Conservation (phyloP, 257 asterid species). For the Jacaranda copaia region DNA sequence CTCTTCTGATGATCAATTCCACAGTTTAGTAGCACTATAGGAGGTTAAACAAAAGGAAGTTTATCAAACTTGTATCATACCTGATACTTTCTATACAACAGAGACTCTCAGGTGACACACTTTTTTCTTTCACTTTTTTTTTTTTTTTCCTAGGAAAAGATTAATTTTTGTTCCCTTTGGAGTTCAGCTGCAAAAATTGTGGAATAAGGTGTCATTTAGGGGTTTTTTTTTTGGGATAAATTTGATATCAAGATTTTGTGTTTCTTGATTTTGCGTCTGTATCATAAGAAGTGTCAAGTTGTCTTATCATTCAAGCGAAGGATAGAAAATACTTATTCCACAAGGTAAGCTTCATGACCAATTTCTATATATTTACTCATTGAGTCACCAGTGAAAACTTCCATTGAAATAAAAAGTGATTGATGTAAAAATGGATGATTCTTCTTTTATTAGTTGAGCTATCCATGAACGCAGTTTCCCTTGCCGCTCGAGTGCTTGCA, state of each 20-base stretch:
- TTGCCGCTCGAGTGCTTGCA: slow-evolving; percentile 75
- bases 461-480: slow-evolving; percentile 68
- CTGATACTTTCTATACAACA: slow-evolving; percentile 68
- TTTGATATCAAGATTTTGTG: background rate
- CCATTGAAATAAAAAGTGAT: too few species aligned
- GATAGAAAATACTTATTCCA: slow-evolving; percentile 81
- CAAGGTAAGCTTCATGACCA: slow-evolving; percentile 52
- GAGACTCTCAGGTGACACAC: slow-evolving; percentile 61
- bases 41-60: slow-evolving; percentile 49
- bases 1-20: slow-evolving; percentile 34
- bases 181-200: background rate
- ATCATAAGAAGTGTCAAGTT: slow-evolving; percentile 82
- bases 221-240: slow-evolving; percentile 5
- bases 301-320: slow-evolving; percentile 75
- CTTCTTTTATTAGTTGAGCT: slow-evolving; percentile 7
- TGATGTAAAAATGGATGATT: too few species aligned
- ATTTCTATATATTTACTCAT: background rate
- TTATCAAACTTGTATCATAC: slow-evolving; percentile 69
- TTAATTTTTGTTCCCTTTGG: background rate
- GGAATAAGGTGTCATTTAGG: background rate
- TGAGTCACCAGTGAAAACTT: too few species aligned
- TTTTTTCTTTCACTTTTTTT: background rate
- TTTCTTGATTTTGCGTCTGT: slow-evolving; percentile 66
- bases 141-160: background rate
- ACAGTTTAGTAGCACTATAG: slow-evolving; percentile 6